Percentiles rank a stretch among this genome's conserved stretches.
phyloP scores from a whole-genome alignment of 768 basidiomycete species.

The Chalciporus chontae region DNA sequence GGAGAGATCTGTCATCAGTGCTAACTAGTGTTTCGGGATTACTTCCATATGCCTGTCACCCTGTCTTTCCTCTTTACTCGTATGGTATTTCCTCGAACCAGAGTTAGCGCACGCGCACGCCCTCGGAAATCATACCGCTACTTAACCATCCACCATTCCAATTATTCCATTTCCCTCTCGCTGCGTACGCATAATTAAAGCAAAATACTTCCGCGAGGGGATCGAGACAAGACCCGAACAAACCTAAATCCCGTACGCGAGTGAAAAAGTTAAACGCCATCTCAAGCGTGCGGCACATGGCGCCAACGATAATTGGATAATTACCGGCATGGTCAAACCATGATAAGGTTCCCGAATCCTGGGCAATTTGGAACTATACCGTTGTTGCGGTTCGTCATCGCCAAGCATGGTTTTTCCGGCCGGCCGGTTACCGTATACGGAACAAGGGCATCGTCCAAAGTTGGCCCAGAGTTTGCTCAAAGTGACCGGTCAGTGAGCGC shows the following conservation, averaged over 20 bases:
- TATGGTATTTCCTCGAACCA: no score
- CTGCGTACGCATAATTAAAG: conserved; percentile 1
- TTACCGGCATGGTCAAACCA: not conserved
- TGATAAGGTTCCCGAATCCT: conserved; percentile 8
- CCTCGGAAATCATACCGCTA: conserved; percentile 17
- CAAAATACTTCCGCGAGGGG: conserved; percentile 8
- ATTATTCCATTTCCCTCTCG: not conserved
- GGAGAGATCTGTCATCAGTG: no score
- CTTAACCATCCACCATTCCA: not conserved
- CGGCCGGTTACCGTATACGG: conserved; percentile 7
- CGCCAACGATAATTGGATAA: not conserved
- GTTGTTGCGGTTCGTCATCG: conserved; percentile 20
- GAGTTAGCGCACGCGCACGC: not conserved
- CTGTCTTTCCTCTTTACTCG: no score
- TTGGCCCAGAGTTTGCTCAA: not conserved
- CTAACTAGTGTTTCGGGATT: no score
- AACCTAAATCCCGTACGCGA: conserved; percentile 6
- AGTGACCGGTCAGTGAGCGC: not conserved
- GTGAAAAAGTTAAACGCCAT: conserved; percentile 4
- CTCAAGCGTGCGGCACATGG: conserved; percentile 8
- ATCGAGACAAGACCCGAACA: not conserved
- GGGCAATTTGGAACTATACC: conserved; percentile 22
- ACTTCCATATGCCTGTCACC: no score
- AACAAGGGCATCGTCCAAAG: conserved; percentile 14
- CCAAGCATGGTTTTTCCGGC: conserved; percentile 2